phyloP scores from a whole-genome alignment of 441 rosid genomes.

The Populus trichocarpa region DNA sequence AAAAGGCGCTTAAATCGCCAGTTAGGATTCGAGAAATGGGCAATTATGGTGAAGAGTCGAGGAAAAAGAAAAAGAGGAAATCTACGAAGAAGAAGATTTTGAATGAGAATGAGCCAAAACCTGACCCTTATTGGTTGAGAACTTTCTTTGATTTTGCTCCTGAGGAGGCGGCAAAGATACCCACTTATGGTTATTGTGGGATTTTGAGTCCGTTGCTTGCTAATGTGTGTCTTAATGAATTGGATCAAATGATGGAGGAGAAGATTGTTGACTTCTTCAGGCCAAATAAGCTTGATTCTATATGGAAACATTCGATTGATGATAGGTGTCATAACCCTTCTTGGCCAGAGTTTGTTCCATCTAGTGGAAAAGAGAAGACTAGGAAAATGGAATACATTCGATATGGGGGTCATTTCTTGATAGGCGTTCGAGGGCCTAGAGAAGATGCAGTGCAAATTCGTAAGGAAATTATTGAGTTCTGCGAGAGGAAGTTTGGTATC shows the following conservation, averaged over 20 bases:
- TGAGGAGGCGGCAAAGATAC: slow-evolving; percentile 82
- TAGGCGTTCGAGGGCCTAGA: slow-evolving; percentile 91
- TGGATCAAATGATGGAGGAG: slow-evolving; percentile 77
- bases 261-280: slow-evolving; percentile 64
- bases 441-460: slow-evolving; percentile 73
- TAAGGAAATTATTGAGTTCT: slow-evolving; percentile 67
- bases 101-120: slow-evolving; percentile 82
- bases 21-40: slow-evolving; percentile 25
- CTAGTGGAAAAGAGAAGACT: slow-evolving; percentile 82
- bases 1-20: slow-evolving; percentile 41
- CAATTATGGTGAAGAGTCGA: slow-evolving; percentile 33
- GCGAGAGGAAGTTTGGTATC: slow-evolving; percentile 55
- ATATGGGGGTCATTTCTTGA: slow-evolving; percentile 84
- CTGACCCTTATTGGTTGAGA: slow-evolving; percentile 95
- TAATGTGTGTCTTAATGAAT: slow-evolving; percentile 76
- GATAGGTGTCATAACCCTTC: slow-evolving; percentile 95
- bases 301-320: slow-evolving; percentile 81
- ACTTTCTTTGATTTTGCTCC: slow-evolving; percentile 86
- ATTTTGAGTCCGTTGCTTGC: slow-evolving; percentile 91
- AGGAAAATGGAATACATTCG: slow-evolving; percentile 93
- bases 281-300: slow-evolving; percentile 75
- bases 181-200: slow-evolving; percentile 81
- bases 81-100: slow-evolving; percentile 75
- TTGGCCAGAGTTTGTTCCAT: slow-evolving; percentile 99
- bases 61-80: slow-evolving; percentile 49